Conservation (phyloP, 306 rosid species). For the Vigna radiata region DNA sequence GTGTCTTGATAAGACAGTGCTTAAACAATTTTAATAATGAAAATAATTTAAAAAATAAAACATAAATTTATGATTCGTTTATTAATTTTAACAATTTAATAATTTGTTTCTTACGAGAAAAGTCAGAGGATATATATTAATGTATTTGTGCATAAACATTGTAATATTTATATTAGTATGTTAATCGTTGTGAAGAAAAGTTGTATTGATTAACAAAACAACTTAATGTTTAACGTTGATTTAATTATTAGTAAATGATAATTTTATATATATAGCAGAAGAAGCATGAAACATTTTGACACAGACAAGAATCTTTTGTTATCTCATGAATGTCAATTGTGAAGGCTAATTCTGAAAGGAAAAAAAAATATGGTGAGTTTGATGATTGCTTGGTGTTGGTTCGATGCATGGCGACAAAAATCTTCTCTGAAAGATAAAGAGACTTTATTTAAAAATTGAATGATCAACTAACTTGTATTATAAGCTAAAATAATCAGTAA, state of each 20-base stretch:
- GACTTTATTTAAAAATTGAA: conserved; percentile 35
- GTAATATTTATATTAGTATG: neutral
- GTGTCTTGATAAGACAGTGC: neutral
- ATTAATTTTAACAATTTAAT: neutral
- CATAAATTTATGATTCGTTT: neutral
- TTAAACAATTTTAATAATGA: neutral
- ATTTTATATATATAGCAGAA: neutral
- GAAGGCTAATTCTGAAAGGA: conserved; percentile 2
- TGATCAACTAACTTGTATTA: conserved; percentile 44
- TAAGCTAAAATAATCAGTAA: conserved; percentile 33
- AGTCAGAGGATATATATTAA: neutral
- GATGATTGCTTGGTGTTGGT: conserved; percentile 12
- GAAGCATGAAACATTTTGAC: conserved; percentile 1
- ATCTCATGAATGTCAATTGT: conserved; percentile 6
- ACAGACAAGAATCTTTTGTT: conserved; percentile 9
- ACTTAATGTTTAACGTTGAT: neutral
- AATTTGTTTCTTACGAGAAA: neutral
- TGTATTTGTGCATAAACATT: neutral
- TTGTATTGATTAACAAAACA: neutral
- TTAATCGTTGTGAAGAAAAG: neutral
- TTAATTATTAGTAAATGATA: neutral
- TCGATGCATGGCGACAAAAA: conserved; percentile 39
- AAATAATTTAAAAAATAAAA: neutral
- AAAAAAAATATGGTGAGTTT: neutral
- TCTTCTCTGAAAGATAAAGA: conserved; percentile 18